A percentile compares a stretch with the other conserved stretches of the same genome.
Conservation (phyloP, 2,329 filamentous ascomycete species). For the Fonsecaea nubica region DNA sequence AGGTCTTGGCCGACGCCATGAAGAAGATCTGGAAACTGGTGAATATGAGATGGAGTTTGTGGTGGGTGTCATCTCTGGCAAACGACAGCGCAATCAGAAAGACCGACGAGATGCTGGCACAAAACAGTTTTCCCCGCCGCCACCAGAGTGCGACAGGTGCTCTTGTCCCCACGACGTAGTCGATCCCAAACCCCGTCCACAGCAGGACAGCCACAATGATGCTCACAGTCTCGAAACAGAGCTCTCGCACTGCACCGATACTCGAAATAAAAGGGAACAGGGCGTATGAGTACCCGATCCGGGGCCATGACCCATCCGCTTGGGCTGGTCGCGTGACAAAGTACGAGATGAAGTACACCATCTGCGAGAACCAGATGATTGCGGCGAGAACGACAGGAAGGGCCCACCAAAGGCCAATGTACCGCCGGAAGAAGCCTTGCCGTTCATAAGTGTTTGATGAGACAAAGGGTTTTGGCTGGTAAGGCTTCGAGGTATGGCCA, state of each 20-base stretch:
- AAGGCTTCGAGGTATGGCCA: background rate
- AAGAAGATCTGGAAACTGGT: conserved; percentile 22
- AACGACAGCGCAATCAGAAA: conserved; percentile 20
- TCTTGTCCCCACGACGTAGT: conserved; percentile 11
- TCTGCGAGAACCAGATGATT: conserved; percentile 17
- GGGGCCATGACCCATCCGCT: conserved; percentile 19
- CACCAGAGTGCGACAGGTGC: conserved; percentile 13
- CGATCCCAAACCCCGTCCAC: conserved; percentile 20
- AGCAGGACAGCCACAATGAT: conserved; percentile 16
- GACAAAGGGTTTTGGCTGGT: background rate
- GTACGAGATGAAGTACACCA: conserved; percentile 24
- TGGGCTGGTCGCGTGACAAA: conserved; percentile 15
- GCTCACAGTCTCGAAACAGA: conserved; percentile 13
- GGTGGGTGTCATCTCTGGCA: conserved; percentile 13
- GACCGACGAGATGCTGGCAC: conserved; percentile 11
- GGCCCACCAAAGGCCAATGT: conserved; percentile 16
- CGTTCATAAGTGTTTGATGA: conserved; percentile 1
- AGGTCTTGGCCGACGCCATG: conserved; percentile 20
- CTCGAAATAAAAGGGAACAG: conserved; percentile 23
- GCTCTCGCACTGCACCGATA: conserved; percentile 12
- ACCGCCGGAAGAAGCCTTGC: conserved; percentile 11
- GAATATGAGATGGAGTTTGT: conserved; percentile 20
- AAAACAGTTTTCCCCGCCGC: conserved; percentile 9
- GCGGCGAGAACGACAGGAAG: conserved; percentile 10
- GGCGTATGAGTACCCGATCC: conserved; percentile 17